Conservation (phyloP, 192 early-diverging fungal genomes). For the Mortierella claussenii region DNA sequence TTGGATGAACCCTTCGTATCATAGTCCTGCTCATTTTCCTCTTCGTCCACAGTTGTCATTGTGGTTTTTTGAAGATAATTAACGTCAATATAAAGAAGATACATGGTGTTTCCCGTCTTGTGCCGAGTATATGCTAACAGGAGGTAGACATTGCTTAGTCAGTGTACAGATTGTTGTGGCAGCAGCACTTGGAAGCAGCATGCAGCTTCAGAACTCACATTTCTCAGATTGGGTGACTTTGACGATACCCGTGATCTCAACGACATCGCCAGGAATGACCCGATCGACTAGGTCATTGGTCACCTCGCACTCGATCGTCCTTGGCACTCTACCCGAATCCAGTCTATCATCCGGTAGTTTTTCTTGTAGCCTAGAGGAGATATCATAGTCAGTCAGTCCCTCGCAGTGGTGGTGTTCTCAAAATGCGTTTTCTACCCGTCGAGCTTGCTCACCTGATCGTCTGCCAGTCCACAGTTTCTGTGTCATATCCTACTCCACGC, state of each 20-base stretch:
- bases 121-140: constrained; percentile 27
- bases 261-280: constrained; percentile 86
- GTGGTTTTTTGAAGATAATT: constrained; percentile 73
- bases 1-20: constrained; percentile 51
- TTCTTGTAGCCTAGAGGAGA: constrained; percentile 73
- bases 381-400: not conserved
- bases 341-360: constrained; percentile 76
- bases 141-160: no score
- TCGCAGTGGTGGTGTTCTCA: not conserved
- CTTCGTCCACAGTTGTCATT: constrained; percentile 43
- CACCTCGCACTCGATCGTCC: constrained; percentile 82
- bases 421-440: not conserved
- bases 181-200: no score
- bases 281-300: constrained; percentile 79
- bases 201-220: no score
- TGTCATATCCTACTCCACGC: constrained; percentile 57
- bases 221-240: constrained; percentile 79
- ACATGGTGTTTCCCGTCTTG: constrained; percentile 72
- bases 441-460: constrained; percentile 58
- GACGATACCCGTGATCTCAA: constrained; percentile 78
- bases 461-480: constrained; percentile 80
- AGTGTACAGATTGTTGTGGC: no score
- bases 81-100: constrained; percentile 76
- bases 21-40: constrained; percentile 30
- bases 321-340: constrained; percentile 77